phyloP scores from a whole-genome alignment of 1,284 basidiomycete genomes.

The Rhodotorula sp. region DNA sequence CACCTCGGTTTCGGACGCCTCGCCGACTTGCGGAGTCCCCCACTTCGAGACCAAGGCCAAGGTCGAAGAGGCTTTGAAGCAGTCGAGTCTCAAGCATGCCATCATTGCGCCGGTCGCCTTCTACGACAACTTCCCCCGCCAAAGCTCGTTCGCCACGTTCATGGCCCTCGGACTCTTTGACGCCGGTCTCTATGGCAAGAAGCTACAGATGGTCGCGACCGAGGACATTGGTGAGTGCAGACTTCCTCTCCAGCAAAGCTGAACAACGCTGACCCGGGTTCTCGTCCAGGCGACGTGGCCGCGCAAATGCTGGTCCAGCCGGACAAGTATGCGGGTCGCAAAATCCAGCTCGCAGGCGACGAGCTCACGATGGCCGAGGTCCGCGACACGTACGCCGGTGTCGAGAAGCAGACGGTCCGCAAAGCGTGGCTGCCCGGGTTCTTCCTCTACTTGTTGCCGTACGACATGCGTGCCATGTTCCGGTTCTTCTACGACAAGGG shows the following conservation, averaged over 20 bases:
- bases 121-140: constrained; percentile 20
- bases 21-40: constrained; percentile 16
- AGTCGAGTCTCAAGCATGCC: constrained; percentile 4
- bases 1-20: constrained; percentile 20
- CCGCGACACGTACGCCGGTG: background rate
- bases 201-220: constrained; percentile 17
- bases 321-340: constrained; percentile 1
- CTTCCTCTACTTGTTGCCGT: constrained; percentile 3
- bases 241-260: too few relatives aligned
- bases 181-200: constrained; percentile 13
- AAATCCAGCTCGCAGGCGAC: constrained; percentile 22
- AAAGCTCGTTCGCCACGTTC: background rate
- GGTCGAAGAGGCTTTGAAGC: constrained; percentile 23
- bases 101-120: constrained; percentile 20
- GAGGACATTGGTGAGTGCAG: constrained; percentile 16
- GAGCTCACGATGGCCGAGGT: constrained; percentile 18
- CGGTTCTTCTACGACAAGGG: constrained; percentile 15
- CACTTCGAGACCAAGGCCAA: constrained; percentile 32
- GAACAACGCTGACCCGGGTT: fast-evolving
- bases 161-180: constrained; percentile 20
- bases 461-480: constrained; percentile 23
- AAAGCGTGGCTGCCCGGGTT: constrained; percentile 12
- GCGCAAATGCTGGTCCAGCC: constrained; percentile 18
- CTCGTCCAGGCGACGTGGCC: constrained; percentile 11
- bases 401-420: background rate